Base-by-base conservation (phyloP, 1,284 basidiomycete species). In the Hortiboletus rubellus region DNA sequence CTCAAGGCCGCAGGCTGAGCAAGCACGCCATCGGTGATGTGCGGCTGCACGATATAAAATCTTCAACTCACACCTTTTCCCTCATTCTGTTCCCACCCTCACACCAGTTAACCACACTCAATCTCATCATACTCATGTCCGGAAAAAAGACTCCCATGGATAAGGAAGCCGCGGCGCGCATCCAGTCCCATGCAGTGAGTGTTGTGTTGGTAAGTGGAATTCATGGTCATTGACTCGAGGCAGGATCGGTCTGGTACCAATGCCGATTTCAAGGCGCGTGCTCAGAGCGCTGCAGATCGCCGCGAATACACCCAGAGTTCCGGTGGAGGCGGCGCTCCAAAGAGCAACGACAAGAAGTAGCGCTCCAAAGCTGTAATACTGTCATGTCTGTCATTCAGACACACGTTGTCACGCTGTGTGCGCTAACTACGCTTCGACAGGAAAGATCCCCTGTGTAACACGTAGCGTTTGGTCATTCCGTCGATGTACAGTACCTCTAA, bases 131-230 rank as follows among this genome's bases (percentile, higher is more conserved):
- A 18, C 22, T 3, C 30, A 62, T 62, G 60, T 3, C 50, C 8
- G n/a, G 12, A 2, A 42, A 58, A 6, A 49, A 50, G 24, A 34
- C 42, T 11, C 15, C 37, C 27, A 63, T 62, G 60, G 34, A 41
- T 22, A 63, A 63, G 34, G 30, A 24, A 1, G 57, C 34, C 41
- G 61, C 61, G 0, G 18, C 40, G 0, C 61, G 61, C 5, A 63
- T 63, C 50, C 60, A 62, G 24, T 38, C 50, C 2, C 47, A 62
- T 45, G 34, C 60, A n/a, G 60, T 63, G 46, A 60, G 61, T 42
- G 5, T 22, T 36, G 24, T 24, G 5, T 38, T 38, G 34, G 31
- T 34, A 3, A 24, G 10, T 11, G n/a, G 9, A 27, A 15, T 30
- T 38, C 8, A 3, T 22, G 22, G 11, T 34, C 6, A 33, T 42